Base-by-base conservation (phyloP, 176 grass and related monocot species). In the Otatea glauca region DNA sequence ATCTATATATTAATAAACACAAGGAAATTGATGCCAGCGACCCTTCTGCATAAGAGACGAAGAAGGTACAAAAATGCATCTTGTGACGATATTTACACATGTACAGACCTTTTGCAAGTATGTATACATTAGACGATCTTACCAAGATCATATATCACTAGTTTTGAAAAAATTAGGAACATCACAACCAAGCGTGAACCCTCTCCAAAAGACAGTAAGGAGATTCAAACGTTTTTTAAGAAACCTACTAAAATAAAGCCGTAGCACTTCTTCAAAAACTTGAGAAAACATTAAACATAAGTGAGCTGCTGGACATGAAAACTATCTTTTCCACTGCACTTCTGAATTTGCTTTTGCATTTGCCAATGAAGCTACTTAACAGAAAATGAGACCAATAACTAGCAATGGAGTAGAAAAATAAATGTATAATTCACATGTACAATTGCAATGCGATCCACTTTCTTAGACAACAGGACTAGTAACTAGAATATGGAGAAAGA, bases 1-100 rank as follows among this genome's bases (percentile, higher is more conserved):
- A 76, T 76, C 65, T 47, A 75, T 74, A 50, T 23, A 91, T 69
- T 87, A 84, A 75, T 53, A 90, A 82, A 84, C 75, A 87, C 69
- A 68, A 69, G 23, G 32, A 80, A 56, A 65, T 54, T 61, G 75
- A 63, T 64, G 50, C 80, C 75, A 69, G 34, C 12, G 34, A 79
- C 80, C 64, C 47, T 39, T 75, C 51, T 23, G 17, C 51, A 75
- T 45, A 68, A 78, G 49, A 75, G 37, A 90, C 62, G 38, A 86
- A 65, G 12, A 79, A 73, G 50, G 34, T 29, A 41, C 2, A 43
- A 14, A 87, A 38, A 7, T 74, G 54, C 14, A 54, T 59, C 61
- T 70, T 86, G 59, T 21, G 48, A 9, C 38, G n/a, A 59, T 83
- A 64, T 56, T 82, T 86, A 58, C 47, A 17, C 20, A 56, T 63